These are phyloP conservation scores for Mikania micrantha DNA, from an alignment of 129 eudicot species.

Conservation along the genomic window DNA sequence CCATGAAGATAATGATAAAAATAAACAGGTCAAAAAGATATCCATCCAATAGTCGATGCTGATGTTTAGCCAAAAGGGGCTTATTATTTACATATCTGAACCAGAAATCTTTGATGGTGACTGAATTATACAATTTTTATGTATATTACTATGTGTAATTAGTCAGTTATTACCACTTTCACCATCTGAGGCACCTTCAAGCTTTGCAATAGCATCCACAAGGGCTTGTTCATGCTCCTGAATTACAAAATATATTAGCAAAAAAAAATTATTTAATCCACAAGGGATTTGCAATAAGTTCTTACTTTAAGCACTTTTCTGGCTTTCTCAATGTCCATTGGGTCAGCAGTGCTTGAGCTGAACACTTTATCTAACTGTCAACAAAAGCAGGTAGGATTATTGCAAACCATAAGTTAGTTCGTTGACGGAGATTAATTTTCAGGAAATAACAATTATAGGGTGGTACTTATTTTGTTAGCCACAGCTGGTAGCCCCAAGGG, in stretches of 20 bases:
- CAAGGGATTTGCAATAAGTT: background rate
- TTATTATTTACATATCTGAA: constrained; percentile 16
- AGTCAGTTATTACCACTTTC: constrained; percentile 81
- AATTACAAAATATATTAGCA: constrained; percentile 3
- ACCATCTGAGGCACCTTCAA: constrained; percentile 72
- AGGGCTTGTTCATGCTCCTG: constrained; percentile 92
- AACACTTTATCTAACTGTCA: constrained; percentile 75
- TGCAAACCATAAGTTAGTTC: background rate
- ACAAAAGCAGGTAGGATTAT: background rate
- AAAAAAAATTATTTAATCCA: background rate
- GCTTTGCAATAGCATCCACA: constrained; percentile 71
- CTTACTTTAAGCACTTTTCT: constrained; percentile 55
- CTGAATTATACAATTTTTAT: constrained; percentile 2
- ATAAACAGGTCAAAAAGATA: background rate
- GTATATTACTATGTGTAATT: constrained; percentile 15
- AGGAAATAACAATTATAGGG: background rate
- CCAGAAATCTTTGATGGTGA: constrained; percentile 17
- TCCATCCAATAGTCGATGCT: constrained; percentile 1
- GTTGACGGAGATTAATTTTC: background rate
- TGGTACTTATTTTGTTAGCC: too few species aligned
- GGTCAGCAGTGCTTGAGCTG: constrained; percentile 48
- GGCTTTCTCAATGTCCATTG: constrained; percentile 60
- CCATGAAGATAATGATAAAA: background rate
- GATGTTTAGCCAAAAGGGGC: constrained; percentile 13
- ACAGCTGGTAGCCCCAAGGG: too few species aligned